Percentiles rank a stretch among this genome's conserved stretches.
These are phyloP conservation scores for Scheffersomyces stipitis DNA, from an alignment of 805 yeast genomes.

Conservation along the genomic window DNA sequence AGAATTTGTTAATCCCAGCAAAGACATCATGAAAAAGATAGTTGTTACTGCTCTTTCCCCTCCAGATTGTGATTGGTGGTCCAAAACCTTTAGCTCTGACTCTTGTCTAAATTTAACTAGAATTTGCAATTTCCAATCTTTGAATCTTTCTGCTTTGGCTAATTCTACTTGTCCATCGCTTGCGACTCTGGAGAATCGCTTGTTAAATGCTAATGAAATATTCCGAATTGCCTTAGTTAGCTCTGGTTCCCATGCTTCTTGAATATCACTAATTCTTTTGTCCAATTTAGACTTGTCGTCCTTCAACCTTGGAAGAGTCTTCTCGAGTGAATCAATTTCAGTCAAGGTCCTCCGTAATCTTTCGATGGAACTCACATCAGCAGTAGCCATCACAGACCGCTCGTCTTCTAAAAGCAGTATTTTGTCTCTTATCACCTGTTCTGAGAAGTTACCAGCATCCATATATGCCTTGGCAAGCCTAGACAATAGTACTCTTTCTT, in stretches of 20 bases:
- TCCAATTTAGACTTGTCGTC: slow-evolving; percentile 26
- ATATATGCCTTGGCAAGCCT: slow-evolving; percentile 39
- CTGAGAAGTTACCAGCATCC: slow-evolving; percentile 36
- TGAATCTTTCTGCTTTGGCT: slow-evolving; percentile 50
- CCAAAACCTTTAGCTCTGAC: slow-evolving; percentile 67
- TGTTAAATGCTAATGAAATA: slow-evolving; percentile 65
- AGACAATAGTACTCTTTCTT: slow-evolving; percentile 37
- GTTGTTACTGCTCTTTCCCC: slow-evolving; percentile 98
- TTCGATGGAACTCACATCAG: slow-evolving; percentile 37
- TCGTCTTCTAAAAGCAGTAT: slow-evolving; percentile 51
- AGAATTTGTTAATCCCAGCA: slow-evolving; percentile 83
- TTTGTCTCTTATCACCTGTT: slow-evolving; percentile 34
- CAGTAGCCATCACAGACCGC: slow-evolving; percentile 33
- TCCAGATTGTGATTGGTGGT: slow-evolving; percentile 91
- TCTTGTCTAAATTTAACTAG: slow-evolving; percentile 82
- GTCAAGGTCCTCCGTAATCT: slow-evolving; percentile 39
- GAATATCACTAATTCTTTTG: slow-evolving; percentile 37
- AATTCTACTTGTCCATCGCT: slow-evolving; percentile 83
- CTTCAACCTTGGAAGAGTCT: slow-evolving; percentile 36
- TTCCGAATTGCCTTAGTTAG: slow-evolving; percentile 50
- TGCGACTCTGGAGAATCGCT: slow-evolving; percentile 70
- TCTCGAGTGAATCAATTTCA: slow-evolving; percentile 33
- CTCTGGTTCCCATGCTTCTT: slow-evolving; percentile 59
- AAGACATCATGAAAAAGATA: slow-evolving; percentile 81
- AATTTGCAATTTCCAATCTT: slow-evolving; percentile 83